Evolutionary conservation across 371 early-diverging fungal species (phyloP), one percentile per base, ranked within the genome.

Genomic region (Enterospora canceri): DNA sequence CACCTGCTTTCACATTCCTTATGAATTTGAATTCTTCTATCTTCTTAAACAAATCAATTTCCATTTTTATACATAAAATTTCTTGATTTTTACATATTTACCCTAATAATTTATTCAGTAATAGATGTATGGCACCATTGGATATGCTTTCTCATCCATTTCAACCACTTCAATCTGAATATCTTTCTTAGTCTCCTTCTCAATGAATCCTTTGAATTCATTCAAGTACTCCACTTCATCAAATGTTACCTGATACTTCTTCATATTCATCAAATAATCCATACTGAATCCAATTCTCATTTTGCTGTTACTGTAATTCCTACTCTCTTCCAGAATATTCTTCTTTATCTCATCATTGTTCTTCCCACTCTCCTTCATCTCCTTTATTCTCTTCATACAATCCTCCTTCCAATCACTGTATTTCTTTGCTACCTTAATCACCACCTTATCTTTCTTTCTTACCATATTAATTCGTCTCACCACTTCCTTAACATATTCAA

Each of bases 381-480:
- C 65, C 31, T 67, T 48, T 28, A 65, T 48, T 21, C 55, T 54
- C 58, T 65, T 59, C 18, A 51, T 51, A 61, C 63, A 64, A 34
- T 66, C 66, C 19, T 54, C 51, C 47, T 73, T 76, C 77, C 77
- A 76, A 31, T 66, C 56, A 0, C 65, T 28, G 30, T 67, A 67
- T 2, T 60, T 40, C 0, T 66, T 48, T 2, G 61, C 58, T 2
- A 71, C 71, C n/a, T 23, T 28, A 47, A 76, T 73, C 35, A 33
- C 40, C 15, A 67, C 70, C 3, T n/a, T 31, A 3, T 32, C 46
- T 16, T 28, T 51, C 28, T 58, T 50, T 21, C 1, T 32, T 47
- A 40, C 63, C 23, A 31, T 48, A 0, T 24, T 32, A 8, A 72
- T 60, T 48, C 40, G 64, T 62, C 56, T 68, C 8, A 53, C 3